phyloP scores from a whole-genome alignment of 306 rosid species.

The Prunus armeniaca region DNA sequence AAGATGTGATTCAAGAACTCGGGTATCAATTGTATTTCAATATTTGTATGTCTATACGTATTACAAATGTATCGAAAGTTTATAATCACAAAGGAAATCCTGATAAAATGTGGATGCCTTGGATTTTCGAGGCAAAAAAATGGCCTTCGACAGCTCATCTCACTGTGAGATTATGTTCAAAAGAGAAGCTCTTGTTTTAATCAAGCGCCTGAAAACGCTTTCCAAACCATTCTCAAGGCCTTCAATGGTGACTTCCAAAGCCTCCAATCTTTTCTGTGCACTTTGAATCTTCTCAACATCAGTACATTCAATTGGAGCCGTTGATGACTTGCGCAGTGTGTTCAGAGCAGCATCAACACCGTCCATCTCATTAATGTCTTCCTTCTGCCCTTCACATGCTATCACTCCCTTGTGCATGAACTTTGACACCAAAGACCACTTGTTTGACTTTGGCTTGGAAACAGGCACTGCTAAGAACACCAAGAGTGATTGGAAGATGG shows the following conservation, averaged over 20 bases:
- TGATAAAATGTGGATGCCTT: slow-evolving; percentile 39
- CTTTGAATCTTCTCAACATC: slow-evolving; percentile 31
- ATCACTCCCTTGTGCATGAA: slow-evolving; percentile 38
- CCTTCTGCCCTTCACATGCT: slow-evolving; percentile 32
- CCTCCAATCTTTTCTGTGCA: slow-evolving; percentile 35
- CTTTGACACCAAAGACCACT: slow-evolving; percentile 48
- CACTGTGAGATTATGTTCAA: slow-evolving; percentile 55
- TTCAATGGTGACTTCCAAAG: slow-evolving; percentile 50
- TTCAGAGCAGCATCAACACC: slow-evolving; percentile 39
- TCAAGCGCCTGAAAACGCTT: slow-evolving; percentile 49
- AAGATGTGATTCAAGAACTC: neutral
- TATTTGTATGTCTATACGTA: neutral
- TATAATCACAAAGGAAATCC: slow-evolving; percentile 33
- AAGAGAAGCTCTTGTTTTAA: slow-evolving; percentile 56
- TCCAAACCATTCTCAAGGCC: slow-evolving; percentile 54
- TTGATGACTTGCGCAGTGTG: slow-evolving; percentile 11
- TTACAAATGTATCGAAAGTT: slow-evolving; percentile 7
- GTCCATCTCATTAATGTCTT: slow-evolving; percentile 38
- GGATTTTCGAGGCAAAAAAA: slow-evolving; percentile 17
- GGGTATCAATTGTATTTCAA: slow-evolving; percentile 5
- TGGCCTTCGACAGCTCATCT: neutral
- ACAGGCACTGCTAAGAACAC: slow-evolving; percentile 28
- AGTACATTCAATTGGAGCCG: neutral
- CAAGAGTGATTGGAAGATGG: slow-evolving; percentile 26
- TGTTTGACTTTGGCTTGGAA: slow-evolving; percentile 31